A percentile compares a stretch with the other conserved stretches of the same genome.
phyloP scores from a whole-genome alignment of 2,329 filamentous ascomycete genomes.

The Claviceps cyperi region DNA sequence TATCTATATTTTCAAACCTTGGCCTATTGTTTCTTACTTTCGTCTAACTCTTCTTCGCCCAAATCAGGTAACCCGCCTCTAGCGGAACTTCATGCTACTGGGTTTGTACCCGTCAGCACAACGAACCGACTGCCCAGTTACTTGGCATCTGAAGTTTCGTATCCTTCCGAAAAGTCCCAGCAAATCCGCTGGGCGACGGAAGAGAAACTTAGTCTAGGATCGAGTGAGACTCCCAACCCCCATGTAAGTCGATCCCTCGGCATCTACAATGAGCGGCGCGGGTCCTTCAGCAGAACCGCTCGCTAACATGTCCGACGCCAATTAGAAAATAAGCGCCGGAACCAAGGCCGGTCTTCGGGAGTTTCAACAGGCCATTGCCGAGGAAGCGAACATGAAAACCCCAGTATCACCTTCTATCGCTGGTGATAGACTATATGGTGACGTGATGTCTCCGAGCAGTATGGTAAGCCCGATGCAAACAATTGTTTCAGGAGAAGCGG shows the following conservation, averaged over 20 bases:
- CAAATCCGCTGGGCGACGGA: background rate
- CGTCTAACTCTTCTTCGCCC: background rate
- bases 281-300: background rate
- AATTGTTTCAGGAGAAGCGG: conserved; percentile 1
- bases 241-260: no score
- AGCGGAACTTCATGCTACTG: conserved; percentile 30
- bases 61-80: conserved; percentile 26
- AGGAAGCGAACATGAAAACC: conserved; percentile 2
- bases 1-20: background rate
- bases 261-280: background rate
- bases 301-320: background rate
- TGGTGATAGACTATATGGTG: conserved; percentile 9
- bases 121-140: background rate
- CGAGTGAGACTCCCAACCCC: background rate
- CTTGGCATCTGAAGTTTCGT: background rate
- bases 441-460: conserved; percentile 1
- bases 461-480: conserved; percentile 2
- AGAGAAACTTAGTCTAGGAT: background rate
- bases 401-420: conserved; percentile 1
- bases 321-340: background rate
- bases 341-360: background rate
- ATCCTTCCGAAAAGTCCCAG: background rate
- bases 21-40: background rate
- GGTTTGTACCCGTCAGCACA: conserved; percentile 1
- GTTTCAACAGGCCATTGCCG: conserved; percentile 1